Evolutionary conservation across 768 basidiomycete genomes (phyloP).

Genomic region (Podaxis rugospora): DNA sequence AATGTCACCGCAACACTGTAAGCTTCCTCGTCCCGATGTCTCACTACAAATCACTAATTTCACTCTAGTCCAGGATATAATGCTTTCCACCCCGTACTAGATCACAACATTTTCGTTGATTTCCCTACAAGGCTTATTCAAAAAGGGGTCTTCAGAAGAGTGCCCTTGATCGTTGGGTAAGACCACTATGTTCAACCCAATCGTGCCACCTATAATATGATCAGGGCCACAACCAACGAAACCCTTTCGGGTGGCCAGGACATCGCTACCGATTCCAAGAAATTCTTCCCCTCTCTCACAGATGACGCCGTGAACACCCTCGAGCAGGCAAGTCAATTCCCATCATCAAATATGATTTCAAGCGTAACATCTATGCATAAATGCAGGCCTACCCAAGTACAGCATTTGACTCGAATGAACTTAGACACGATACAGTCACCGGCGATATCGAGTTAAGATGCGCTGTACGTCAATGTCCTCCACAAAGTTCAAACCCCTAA

Average conservation of each 20-base stretch:
- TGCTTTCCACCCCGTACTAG: slow-evolving; percentile 49
- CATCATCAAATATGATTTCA: background rate
- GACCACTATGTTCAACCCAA: slow-evolving; percentile 4
- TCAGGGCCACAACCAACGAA: slow-evolving; percentile 55
- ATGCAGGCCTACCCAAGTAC: slow-evolving; percentile 35
- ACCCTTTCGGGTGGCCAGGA: slow-evolving; percentile 40
- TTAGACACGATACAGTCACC: slow-evolving; percentile 41
- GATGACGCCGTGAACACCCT: slow-evolving; percentile 33
- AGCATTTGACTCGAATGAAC: slow-evolving; percentile 36
- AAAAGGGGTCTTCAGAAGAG: slow-evolving; percentile 39
- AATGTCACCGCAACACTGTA: slow-evolving; percentile 39
- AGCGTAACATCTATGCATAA: background rate
- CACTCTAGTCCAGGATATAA: slow-evolving; percentile 36
- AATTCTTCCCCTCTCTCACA: slow-evolving; percentile 42
- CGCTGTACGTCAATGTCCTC: slow-evolving; percentile 37
- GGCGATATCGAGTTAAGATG: slow-evolving; percentile 49
- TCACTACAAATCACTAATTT: background rate
- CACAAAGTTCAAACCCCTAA: background rate
- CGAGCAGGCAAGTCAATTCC: slow-evolving; percentile 21
- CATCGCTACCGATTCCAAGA: slow-evolving; percentile 31
- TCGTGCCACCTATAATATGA: background rate
- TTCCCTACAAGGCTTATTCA: slow-evolving; percentile 44
- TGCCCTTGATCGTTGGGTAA: slow-evolving; percentile 59
- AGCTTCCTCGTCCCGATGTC: background rate
- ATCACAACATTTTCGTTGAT: slow-evolving; percentile 47